phyloP scores from a whole-genome alignment of 2,329 filamentous ascomycete genomes.

The Colletotrichum liriopes region DNA sequence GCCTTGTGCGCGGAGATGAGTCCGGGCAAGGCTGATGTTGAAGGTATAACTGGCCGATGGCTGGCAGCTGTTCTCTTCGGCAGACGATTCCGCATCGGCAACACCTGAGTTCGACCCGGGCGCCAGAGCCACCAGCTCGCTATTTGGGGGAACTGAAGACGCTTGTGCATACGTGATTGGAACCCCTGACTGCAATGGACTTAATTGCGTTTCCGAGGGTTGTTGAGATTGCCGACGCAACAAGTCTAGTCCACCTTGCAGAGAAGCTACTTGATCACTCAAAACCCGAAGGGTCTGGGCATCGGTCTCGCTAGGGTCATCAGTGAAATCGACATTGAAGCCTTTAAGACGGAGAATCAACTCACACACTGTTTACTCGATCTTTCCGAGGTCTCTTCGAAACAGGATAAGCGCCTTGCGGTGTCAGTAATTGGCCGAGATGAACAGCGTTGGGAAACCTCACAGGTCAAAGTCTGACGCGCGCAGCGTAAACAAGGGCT shows the following conservation, averaged over 20 bases:
- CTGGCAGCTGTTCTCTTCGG: slow-evolving; percentile 15
- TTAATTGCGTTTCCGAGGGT: not conserved
- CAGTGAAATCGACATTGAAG: not conserved
- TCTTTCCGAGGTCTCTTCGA: slow-evolving; percentile 27
- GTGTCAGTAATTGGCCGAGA: not conserved
- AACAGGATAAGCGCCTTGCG: slow-evolving; percentile 23
- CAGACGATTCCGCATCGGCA: not conserved
- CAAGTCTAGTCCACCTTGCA: slow-evolving; percentile 16
- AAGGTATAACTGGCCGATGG: slow-evolving; percentile 38
- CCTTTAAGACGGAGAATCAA: not conserved
- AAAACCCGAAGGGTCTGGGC: slow-evolving; percentile 15
- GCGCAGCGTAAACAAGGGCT: slow-evolving; percentile 35
- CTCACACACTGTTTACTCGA: slow-evolving; percentile 1
- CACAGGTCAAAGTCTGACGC: slow-evolving; percentile 35
- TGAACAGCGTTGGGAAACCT: not conserved
- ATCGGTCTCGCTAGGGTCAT: slow-evolving; percentile 1
- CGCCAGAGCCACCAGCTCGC: not conserved
- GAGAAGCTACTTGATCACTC: slow-evolving; percentile 31
- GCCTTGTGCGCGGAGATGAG: slow-evolving; percentile 25
- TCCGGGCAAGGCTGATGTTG: slow-evolving; percentile 37
- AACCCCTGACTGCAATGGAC: not conserved
- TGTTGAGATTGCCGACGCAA: slow-evolving; percentile 14
- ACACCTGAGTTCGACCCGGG: not conserved
- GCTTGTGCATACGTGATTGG: not conserved
- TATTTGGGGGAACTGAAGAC: not conserved